Conservation (phyloP, 495 filamentous ascomycete genomes). For the Daldinia childiae region DNA sequence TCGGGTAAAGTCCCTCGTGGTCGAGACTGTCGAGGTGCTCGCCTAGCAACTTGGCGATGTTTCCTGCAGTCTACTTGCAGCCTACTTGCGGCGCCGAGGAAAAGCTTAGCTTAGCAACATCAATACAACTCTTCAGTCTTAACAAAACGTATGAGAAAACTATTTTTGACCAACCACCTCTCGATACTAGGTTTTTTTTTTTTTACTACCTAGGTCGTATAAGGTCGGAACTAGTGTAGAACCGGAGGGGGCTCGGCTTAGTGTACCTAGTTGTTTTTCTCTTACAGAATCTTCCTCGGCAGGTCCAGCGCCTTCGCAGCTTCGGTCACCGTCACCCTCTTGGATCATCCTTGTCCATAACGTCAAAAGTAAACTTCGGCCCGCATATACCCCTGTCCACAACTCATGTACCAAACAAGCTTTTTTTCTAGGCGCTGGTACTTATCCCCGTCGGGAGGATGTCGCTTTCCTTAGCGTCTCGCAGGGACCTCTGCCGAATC, state of each 20-base stretch:
- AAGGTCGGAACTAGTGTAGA: not conserved
- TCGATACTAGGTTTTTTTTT: not conserved
- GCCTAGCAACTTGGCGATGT: constrained; percentile 14
- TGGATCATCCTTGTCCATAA: constrained; percentile 1
- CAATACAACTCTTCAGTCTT: no score
- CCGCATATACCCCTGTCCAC: constrained; percentile 17
- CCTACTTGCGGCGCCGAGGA: constrained; percentile 39
- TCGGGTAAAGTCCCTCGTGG: constrained; percentile 36
- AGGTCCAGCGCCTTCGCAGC: constrained; percentile 17
- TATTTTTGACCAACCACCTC: constrained; percentile 28
- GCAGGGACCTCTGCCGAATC: constrained; percentile 41
- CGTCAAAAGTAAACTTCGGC: constrained; percentile 33
- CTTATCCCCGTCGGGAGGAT: constrained; percentile 17
- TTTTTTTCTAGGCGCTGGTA: constrained; percentile 16
- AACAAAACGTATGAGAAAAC: not conserved
- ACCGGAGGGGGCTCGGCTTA: constrained; percentile 10
- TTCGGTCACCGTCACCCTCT: constrained; percentile 20
- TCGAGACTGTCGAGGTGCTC: constrained; percentile 27
- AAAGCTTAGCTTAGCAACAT: constrained; percentile 36
- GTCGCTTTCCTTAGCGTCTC: constrained; percentile 9
- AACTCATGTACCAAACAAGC: constrained; percentile 12
- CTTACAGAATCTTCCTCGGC: constrained; percentile 24
- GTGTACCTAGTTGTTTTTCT: constrained; percentile 2
- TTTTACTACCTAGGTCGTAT: no score
- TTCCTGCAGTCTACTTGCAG: constrained; percentile 37